Evolutionary conservation across 1,284 basidiomycete species (phyloP), one percentile per base, ranked within the genome.

Genomic region (Rhodotorula sp.): DNA sequence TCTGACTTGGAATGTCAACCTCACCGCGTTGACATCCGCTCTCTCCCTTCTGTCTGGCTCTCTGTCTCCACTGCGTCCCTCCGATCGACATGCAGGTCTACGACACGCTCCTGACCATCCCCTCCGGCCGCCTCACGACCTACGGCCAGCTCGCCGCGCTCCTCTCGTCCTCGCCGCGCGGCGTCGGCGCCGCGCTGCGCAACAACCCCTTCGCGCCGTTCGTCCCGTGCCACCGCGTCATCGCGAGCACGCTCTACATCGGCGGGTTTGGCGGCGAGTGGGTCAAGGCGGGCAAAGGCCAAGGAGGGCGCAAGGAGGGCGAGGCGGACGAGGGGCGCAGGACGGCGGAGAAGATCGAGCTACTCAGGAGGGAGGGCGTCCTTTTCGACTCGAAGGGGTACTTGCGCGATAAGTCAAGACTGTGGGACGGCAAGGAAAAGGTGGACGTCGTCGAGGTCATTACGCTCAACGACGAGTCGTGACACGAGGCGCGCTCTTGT

Each of bases 161-260:
- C 5, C 66, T 72, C 23, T 34, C 34, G 34, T 34, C 34, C 34
- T 34, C 34, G 34, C 34, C 34, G 34, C 34, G 34, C 34, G 34
- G 34, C 34, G 88, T 88, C 34, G 88, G 88, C 42, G 83, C 82
- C 46, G 88, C 88, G 0, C 79, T 89, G 52, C 82, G 85, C 52
- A 83, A 82, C 53, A 89, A 89, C 76, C 88, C 88, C 0, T 90
- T 89, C 77, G 85, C 85, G 9, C 88, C 88, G 0, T 84, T 82
- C 65, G 83, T 89, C 14, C 88, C 88, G 0, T 90, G 89, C 66
- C 88, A 89, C 75, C 85, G 88, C 46, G 84, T 89, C 63, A 85
- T 89, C 42, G 86, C 88, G 0, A 86, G 87, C 2, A 85, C 84
- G 71, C 76, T 84, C 14, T 88, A 84, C 67, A 82, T 89, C 25